Evolutionary conservation across 2,329 filamentous ascomycete genomes (phyloP).

Genomic region (Ophiognomonia clavigignenti-juglandacearum): DNA sequence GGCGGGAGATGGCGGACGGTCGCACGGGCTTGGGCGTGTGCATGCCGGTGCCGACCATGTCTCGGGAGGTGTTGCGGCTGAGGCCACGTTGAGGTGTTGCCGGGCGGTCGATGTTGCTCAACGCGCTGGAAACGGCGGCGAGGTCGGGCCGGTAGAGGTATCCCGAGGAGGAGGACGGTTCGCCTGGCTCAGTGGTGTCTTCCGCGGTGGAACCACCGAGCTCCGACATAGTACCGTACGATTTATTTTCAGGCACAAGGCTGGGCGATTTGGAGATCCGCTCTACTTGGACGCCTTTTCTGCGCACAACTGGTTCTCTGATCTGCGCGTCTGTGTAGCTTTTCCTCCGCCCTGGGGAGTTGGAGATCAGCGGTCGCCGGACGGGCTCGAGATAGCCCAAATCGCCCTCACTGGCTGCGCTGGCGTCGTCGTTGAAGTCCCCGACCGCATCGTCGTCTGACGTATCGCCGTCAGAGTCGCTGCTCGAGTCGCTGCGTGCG

Average conservation of each 20-base stretch:
- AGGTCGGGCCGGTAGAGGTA: background rate
- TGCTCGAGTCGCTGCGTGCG: too few species aligned
- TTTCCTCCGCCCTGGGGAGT: constrained; percentile 26
- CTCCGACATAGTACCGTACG: constrained; percentile 9
- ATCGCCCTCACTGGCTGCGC: constrained; percentile 37
- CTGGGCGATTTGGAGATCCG: too few species aligned
- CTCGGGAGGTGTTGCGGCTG: constrained; percentile 5
- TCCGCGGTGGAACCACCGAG: too few species aligned
- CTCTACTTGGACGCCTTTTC: constrained; percentile 8
- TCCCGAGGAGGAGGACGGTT: too few species aligned
- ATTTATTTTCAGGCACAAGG: too few species aligned
- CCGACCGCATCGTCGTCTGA: constrained; percentile 22
- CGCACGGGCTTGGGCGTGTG: constrained; percentile 23
- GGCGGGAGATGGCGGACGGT: constrained; percentile 44
- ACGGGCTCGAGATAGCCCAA: constrained; percentile 30
- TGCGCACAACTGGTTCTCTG: constrained; percentile 2
- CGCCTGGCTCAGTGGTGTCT: too few species aligned
- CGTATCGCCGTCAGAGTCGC: constrained; percentile 21
- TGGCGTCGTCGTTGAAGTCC: constrained; percentile 33
- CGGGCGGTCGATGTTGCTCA: constrained; percentile 2
- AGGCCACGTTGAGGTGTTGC: constrained; percentile 1
- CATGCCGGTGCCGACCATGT: background rate
- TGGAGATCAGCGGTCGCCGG: constrained; percentile 22
- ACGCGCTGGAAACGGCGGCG: constrained; percentile 3
- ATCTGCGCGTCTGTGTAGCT: constrained; percentile 33